phyloP scores from a whole-genome alignment of 2,329 filamentous ascomycete genomes.

The Elsinoe perseae region DNA sequence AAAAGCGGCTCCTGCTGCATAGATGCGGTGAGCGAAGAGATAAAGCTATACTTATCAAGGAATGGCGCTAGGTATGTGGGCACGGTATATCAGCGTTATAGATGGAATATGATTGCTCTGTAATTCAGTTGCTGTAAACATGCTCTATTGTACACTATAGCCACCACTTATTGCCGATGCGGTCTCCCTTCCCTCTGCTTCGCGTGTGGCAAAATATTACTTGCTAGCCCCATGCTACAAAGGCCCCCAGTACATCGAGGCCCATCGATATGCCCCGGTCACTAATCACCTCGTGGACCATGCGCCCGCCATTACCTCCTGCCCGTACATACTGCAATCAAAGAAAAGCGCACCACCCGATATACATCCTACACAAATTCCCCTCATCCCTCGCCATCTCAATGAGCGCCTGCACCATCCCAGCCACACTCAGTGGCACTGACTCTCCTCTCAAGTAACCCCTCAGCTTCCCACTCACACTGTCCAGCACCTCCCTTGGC shows the following conservation, averaged over 20 bases:
- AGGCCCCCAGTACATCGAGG: no score
- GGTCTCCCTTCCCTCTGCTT: no score
- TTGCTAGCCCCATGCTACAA: no score
- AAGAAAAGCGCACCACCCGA: conserved; percentile 46
- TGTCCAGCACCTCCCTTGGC: conserved; percentile 76
- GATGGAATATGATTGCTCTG: not conserved
- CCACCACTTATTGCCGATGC: no score
- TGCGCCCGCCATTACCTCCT: not conserved
- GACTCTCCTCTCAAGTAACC: conserved; percentile 79
- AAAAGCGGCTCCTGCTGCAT: conserved; percentile 15
- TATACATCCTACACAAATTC: conserved; percentile 90
- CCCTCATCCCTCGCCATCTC: conserved; percentile 71
- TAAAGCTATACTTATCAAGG: not conserved
- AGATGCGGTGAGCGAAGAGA: not conserved
- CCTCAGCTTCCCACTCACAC: conserved; percentile 76
- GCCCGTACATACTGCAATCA: not conserved
- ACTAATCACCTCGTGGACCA: not conserved
- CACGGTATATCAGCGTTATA: conserved; percentile 5
- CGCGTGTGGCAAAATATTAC: no score
- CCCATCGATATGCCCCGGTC: not conserved
- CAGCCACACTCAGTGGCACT: conserved; percentile 88
- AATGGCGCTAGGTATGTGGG: not conserved
- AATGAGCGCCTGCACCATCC: conserved; percentile 94
- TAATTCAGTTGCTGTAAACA: no score
- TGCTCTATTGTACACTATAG: not conserved